Percentiles rank a stretch among this genome's conserved stretches.
Conservation (phyloP, 805 yeast genomes). For the Lipomyces orientalis region DNA sequence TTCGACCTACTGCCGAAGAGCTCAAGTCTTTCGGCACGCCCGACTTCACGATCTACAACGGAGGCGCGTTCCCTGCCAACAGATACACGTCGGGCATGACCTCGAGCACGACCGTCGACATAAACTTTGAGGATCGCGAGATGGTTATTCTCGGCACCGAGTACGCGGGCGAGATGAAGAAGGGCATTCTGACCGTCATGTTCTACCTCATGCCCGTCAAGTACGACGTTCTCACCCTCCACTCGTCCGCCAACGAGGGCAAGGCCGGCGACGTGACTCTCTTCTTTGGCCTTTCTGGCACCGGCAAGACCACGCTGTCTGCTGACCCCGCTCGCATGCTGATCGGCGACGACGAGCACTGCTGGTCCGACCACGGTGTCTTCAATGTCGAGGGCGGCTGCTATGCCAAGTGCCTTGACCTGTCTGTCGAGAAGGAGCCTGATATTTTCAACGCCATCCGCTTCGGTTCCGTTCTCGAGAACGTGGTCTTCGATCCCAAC, state of each 20-base stretch:
- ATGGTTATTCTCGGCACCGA: slow-evolving; percentile 99
- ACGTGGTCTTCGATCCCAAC: slow-evolving; percentile 80
- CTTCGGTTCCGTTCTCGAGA: slow-evolving; percentile 94
- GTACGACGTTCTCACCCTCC: slow-evolving; percentile 88
- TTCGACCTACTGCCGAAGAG: slow-evolving; percentile 91
- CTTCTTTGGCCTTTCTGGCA: slow-evolving; percentile 96
- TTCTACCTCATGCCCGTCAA: slow-evolving; percentile 97
- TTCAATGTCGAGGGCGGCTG: slow-evolving; percentile 99
- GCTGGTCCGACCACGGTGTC: slow-evolving; percentile 98
- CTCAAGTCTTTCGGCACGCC: slow-evolving; percentile 92
- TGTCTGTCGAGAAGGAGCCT: slow-evolving; percentile 91
- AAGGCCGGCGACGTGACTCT: slow-evolving; percentile 84
- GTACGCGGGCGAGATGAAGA: slow-evolving; percentile 99
- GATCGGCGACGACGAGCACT: slow-evolving; percentile 99
- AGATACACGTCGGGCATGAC: slow-evolving; percentile 97
- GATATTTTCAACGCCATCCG: slow-evolving; percentile 94
- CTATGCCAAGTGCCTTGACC: slow-evolving; percentile 95
- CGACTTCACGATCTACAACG: slow-evolving; percentile 96
- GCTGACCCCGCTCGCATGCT: slow-evolving; percentile 93
- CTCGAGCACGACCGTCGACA: slow-evolving; percentile 92
- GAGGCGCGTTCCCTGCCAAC: slow-evolving; percentile 98
- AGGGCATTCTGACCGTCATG: slow-evolving; percentile 99
- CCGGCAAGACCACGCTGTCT: slow-evolving; percentile 96
- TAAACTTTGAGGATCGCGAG: slow-evolving; percentile 96
- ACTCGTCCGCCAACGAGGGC: slow-evolving; percentile 92